phyloP scores from a whole-genome alignment of 352 stramenopile species.

The Globisporangium camurandrum region DNA sequence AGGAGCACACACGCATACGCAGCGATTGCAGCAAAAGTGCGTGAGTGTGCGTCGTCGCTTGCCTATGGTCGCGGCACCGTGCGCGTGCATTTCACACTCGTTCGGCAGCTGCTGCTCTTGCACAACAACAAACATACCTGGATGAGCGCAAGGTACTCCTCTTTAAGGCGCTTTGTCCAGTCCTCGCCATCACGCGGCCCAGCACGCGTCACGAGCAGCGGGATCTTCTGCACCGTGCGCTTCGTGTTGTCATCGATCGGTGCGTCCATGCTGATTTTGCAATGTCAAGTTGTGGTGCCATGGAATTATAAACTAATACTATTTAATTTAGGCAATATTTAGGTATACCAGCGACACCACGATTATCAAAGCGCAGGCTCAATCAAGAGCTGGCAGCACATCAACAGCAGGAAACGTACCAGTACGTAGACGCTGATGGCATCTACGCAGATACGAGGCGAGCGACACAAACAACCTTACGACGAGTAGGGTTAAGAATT shows the following conservation, averaged over 20 bases:
- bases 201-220: slow-evolving; percentile 70
- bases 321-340: too few species aligned
- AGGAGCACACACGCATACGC: neutral
- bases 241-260: slow-evolving; percentile 78
- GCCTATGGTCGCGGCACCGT: neutral
- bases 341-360: too few species aligned
- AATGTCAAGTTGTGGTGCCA: neutral
- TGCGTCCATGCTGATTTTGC: slow-evolving; percentile 69
- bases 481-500: too few species aligned
- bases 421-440: too few species aligned
- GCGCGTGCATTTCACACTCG: neutral
- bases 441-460: too few species aligned
- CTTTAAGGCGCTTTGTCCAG: slow-evolving; percentile 81
- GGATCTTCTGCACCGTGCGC: slow-evolving; percentile 78
- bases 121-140: slow-evolving; percentile 20
- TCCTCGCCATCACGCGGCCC: slow-evolving; percentile 69
- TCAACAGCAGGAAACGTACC: too few species aligned
- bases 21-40: neutral
- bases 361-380: too few species aligned
- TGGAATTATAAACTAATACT: too few species aligned
- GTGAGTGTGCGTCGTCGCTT: neutral
- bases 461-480: too few species aligned
- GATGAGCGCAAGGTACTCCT: slow-evolving; percentile 85
- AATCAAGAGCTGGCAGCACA: too few species aligned
- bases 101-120: neutral